phyloP scores from a whole-genome alignment of 202 grass and related monocot genomes.

The Sporobolus alterniflorus region DNA sequence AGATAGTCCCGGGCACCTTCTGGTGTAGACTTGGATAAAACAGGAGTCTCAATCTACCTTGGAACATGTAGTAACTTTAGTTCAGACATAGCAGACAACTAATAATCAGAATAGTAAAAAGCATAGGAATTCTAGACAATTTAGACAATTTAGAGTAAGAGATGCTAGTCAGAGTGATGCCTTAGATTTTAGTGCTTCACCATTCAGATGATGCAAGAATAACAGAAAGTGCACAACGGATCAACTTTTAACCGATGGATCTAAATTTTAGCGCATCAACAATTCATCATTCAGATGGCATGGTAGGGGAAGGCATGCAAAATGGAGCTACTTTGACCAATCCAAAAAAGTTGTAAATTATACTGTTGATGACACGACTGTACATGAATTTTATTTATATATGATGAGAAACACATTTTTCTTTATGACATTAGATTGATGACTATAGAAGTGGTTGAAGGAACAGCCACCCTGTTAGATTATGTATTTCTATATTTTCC shows the following conservation, averaged over 20 bases:
- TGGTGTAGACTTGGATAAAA: conserved; percentile 96
- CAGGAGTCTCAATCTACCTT: conserved; percentile 99
- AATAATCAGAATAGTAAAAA: not conserved
- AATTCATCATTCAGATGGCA: not conserved
- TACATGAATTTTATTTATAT: not conserved
- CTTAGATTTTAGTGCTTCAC: not conserved
- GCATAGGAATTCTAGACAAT: not conserved
- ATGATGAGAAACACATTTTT: not conserved
- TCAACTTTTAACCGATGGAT: not conserved
- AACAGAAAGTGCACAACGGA: not conserved
- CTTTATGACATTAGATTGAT: not conserved
- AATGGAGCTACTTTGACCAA: not conserved
- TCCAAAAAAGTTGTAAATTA: not conserved
- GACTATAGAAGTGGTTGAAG: not conserved
- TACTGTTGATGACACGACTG: not conserved
- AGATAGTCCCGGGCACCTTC: conserved; percentile 99
- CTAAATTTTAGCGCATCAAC: not conserved
- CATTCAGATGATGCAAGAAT: not conserved
- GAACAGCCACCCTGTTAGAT: not conserved
- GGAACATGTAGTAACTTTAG: conserved; percentile 54
- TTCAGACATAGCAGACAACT: conserved; percentile 25
- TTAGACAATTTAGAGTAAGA: not conserved
- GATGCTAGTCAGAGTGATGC: not conserved
- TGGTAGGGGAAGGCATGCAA: not conserved
- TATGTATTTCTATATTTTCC: no score